Base-by-base conservation (phyloP, 495 filamentous ascomycete species). In the Trichodelitschia bisporula region DNA sequence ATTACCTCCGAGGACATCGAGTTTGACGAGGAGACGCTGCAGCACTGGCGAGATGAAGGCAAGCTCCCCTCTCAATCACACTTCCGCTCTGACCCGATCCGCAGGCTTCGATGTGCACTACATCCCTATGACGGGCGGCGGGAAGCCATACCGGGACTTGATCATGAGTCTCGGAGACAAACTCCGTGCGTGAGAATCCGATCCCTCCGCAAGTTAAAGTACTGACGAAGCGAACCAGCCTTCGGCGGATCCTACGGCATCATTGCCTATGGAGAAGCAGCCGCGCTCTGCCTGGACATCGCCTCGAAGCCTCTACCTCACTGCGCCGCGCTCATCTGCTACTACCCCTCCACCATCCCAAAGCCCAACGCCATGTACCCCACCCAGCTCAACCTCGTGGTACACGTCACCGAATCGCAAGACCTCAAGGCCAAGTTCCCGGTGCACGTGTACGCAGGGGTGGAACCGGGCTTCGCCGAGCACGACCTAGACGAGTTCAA, bases 391-490 rank as follows among this genome's bases (percentile, higher is more conserved):
- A 45, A 51, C 0, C 47, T 69, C 1, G 31, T 60, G 10, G 51
- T 66, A 0, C 69, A 73, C 46, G 48, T 73, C 1, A 60, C 69
- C 3, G 49, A 20, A 10, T 30, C 35, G 23, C 49, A 26, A 28
- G 28, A 34, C 18, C 41, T 51, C 39, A 57, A 2, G 38, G 35
- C 41, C 3, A 31, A 25, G 13, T 39, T 41, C 41, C 53, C 43
- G n/a, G 47, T 45, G n/a, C 62, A 50, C 43, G 55, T 50, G 1
- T 67, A 67, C 34, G 48, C 50, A 2, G 47, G 54, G 28, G 54
- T 51, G 1, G 42, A 52, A 28, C 46, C 55, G 0, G 69, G 69
- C 0, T 75, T 75, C 37, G 69, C 67, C 2, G 69, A 72, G 41
- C 44, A 47, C 3, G 49, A 59, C 11, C 38, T 58, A 33, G 52